These are phyloP conservation scores for Solanum sejunctum DNA, from an alignment of 257 asterid genomes.

Conservation along the genomic window DNA sequence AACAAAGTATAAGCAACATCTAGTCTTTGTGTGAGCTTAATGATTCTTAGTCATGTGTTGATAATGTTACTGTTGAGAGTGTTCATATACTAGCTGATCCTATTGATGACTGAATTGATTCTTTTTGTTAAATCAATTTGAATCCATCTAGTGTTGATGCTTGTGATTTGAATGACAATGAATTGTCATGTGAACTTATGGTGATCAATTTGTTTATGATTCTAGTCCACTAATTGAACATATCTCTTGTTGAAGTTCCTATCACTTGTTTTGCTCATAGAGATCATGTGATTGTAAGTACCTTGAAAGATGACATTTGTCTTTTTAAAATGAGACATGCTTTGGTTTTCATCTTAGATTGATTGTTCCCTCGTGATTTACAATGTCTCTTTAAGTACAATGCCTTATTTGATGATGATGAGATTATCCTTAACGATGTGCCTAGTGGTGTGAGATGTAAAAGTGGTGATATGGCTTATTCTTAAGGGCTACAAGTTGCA, in stretches of 20 bases:
- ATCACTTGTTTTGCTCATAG: not conserved
- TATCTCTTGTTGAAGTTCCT: not conserved
- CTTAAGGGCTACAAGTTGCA: not conserved
- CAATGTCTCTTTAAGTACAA: not conserved
- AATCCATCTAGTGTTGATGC: no score
- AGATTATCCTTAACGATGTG: not conserved
- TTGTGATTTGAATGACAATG: not conserved
- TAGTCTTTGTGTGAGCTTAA: no score
- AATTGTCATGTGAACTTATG: not conserved
- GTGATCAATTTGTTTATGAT: not conserved
- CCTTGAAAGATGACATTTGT: not conserved
- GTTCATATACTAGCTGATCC: no score
- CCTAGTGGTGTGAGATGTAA: not conserved
- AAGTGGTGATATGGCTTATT: not conserved
- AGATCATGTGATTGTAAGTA: not conserved
- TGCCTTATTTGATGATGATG: not conserved
- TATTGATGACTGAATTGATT: no score
- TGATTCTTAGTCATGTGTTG: no score
- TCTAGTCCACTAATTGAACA: not conserved
- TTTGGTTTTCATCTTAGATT: not conserved
- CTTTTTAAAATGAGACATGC: not conserved
- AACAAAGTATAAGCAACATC: no score
- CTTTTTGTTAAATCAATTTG: no score
- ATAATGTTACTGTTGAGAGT: no score
- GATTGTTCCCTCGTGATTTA: not conserved